Base-by-base conservation (phyloP, 306 rosid genomes). In the Vigna hirtella region DNA sequence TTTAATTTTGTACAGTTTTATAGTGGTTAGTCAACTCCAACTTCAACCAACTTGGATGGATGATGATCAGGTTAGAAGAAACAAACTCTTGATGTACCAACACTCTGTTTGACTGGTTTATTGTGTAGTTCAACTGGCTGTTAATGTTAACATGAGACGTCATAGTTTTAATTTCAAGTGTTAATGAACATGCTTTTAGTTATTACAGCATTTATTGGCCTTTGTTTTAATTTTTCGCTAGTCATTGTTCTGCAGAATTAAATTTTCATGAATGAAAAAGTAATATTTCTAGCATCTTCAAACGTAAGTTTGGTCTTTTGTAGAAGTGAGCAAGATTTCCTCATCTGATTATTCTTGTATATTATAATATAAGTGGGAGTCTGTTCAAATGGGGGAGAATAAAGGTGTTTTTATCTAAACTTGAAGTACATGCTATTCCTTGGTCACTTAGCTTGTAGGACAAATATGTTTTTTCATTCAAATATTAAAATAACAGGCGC, bases 1-100 rank as follows among this genome's bases (percentile, higher is more conserved):
- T 79, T 79, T 86, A 78, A 76, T 81, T 77, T 77, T 91, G 98
- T 93, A 91, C 85, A 90, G 81, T 83, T 85, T 72, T 73, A 57
- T 83, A 89, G 84, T 84, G 80, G 81, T 78, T 85, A 81, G 89
- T 83, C 84, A 61, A 80, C 85, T 78, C 74, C 50, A 45, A 45
- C 50, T 4, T 22, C 79, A 81, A 88, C 84, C 56, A 77, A 83
- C 71, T 61, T 79, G 73, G 76, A 86, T 56, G 74, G 78, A 64
- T 57, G 78, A 63, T 57, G 78, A 61, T 71, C 75, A 30, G 52
- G 13, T 67, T 55, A 63, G 77, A 72, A 75, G 77, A 61, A 62
- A 26, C 48, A 40, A 70, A 79, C 73, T 65, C 78, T 79, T 85
- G 76, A 74, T 82, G 81, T 74, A 74, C 70, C 82, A 75, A 75